Evolutionary conservation across 31 red algal genomes (phyloP), one percentile per base, ranked within the genome.

Genomic region (Odonthalia washingtoniensis): DNA sequence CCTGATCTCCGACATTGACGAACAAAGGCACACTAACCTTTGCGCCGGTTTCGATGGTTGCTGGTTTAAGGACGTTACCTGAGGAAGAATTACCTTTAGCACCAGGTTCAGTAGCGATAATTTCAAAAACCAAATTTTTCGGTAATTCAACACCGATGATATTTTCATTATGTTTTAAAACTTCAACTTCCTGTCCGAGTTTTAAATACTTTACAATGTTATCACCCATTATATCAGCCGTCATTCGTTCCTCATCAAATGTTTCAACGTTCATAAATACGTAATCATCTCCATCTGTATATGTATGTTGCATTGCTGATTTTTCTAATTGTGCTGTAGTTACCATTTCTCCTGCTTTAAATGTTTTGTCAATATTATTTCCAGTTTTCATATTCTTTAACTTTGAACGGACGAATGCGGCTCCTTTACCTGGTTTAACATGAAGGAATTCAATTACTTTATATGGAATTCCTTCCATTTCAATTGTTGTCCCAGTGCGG

Each of bases 221-320:
- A 0, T 89, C 69, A 27, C 90, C 94, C 27, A 98, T 53, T 12
- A 45, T 21, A 9, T 85, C 40, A 1, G 70, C 39, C 6, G 87
- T 85, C 39, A 98, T 38, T 4, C 90, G 75, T 75, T 96, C 97
- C 46, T 98, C 94, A 36, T 98, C 97, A 68, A 89, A 98, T 6
- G 82, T 96, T n/a, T 94, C 82, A 83, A 94, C 88, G 67, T 98
- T 96, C 97, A 98, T 98, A 83, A 98, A 98, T 9, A 91, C 90
- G 76, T 82, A 98, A 31, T 89, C 49, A 39, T 91, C 94, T 4
- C 88, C 97, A 31, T 95, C 97, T 30, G 84, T 38, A 78, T 98
- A 98, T 16, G 94, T 94, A 33, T 94, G 87, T 74, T 98, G 87
- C 90, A 95, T 94, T 34, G 61, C 63, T 2, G 86, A 63, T 43